Conservation (phyloP, 1,139 yeast species). For the Taphrina deformans region DNA sequence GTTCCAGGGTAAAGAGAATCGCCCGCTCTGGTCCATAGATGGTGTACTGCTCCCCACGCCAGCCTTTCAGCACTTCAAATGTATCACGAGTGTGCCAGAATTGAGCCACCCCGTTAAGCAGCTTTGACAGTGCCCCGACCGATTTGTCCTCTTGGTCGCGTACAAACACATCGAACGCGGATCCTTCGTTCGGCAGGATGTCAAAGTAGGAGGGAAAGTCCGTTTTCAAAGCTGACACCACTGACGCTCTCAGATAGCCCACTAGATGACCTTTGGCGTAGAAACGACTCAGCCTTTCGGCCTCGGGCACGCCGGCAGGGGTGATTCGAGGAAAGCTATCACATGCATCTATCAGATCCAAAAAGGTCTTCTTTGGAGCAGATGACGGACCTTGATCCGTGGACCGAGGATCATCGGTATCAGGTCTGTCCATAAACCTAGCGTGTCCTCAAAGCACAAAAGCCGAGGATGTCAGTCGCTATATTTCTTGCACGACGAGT, state of each 20-base stretch:
- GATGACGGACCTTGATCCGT: not conserved
- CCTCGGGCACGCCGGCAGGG: not conserved
- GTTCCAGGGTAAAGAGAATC: conserved; percentile 70
- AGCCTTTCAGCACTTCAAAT: conserved; percentile 60
- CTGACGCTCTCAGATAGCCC: conserved; percentile 13
- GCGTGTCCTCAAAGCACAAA: not conserved
- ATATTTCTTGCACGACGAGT: no score
- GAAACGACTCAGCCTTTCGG: conserved; percentile 4
- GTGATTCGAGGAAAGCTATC: conserved; percentile 8
- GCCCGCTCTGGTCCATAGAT: conserved; percentile 58
- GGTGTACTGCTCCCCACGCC: conserved; percentile 84
- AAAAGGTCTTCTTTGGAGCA: not conserved
- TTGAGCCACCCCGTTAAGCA: conserved; percentile 17
- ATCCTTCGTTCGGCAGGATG: conserved; percentile 14
- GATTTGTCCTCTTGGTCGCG: conserved; percentile 2
- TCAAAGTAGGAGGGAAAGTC: conserved; percentile 20
- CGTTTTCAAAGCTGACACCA: conserved; percentile 4
- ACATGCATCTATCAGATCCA: conserved; percentile 21
- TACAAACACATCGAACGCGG: conserved; percentile 20
- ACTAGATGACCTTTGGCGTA: conserved; percentile 9
- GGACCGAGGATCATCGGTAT: not conserved
- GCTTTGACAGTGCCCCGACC: not conserved
- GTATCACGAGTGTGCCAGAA: conserved; percentile 38
- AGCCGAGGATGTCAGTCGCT: not conserved
- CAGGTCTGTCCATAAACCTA: not conserved